phyloP scores from a whole-genome alignment of 805 yeast species.

The Kuraishia ogatae region DNA sequence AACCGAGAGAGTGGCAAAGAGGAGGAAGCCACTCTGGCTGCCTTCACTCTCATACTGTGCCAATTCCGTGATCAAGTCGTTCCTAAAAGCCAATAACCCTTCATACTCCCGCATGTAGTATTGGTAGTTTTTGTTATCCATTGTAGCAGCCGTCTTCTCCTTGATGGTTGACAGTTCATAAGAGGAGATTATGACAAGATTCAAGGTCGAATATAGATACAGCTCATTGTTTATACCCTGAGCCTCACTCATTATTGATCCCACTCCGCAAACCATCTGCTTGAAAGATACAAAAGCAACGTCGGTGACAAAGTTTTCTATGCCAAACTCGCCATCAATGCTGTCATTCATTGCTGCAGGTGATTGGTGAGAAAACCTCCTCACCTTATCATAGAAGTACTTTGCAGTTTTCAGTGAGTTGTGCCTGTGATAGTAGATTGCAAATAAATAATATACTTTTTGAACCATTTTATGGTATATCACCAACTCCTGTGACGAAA shows the following conservation, averaged over 20 bases:
- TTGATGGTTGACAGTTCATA: conserved; percentile 11
- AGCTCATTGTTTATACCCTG: conserved; percentile 14
- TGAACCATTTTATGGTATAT: conserved; percentile 28
- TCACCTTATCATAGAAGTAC: conserved; percentile 27
- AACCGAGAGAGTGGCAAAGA: neutral
- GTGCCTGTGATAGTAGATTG: conserved; percentile 26
- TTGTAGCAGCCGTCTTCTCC: conserved; percentile 5
- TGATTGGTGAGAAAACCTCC: conserved; percentile 13
- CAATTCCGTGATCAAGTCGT: neutral
- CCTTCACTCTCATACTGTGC: neutral
- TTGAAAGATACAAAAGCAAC: conserved; percentile 11
- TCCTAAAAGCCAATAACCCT: neutral
- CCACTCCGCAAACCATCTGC: conserved; percentile 15
- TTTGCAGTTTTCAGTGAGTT: conserved; percentile 29
- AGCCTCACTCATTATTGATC: conserved; percentile 13
- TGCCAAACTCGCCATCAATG: neutral
- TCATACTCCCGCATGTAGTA: neutral
- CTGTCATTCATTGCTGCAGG: conserved; percentile 10
- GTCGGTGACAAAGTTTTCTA: conserved; percentile 15
- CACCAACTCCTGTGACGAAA: conserved; percentile 30
- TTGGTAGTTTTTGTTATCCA: neutral
- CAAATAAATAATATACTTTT: conserved; percentile 29
- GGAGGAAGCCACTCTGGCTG: neutral
- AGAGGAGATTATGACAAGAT: conserved; percentile 13
- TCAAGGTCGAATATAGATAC: conserved; percentile 14